phyloP scores from a whole-genome alignment of 495 filamentous ascomycete species.

The Venustampulla echinocandica region DNA sequence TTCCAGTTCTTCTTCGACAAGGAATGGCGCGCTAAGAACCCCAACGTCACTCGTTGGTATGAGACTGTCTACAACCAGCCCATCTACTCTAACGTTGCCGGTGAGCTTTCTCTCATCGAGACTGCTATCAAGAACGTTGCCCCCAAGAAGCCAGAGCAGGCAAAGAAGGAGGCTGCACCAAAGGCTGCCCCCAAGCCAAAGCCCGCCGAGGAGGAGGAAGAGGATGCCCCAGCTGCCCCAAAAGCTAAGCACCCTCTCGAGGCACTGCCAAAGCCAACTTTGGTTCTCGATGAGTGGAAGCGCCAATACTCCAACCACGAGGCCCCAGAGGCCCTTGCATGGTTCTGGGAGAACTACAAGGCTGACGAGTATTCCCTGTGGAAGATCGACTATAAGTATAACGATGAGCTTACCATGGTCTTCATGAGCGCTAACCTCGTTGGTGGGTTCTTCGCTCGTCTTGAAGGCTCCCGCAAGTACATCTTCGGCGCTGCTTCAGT shows the following conservation, averaged over 20 bases:
- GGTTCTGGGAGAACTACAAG: constrained; percentile 96
- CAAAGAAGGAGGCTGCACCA: constrained; percentile 47
- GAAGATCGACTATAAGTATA: constrained; percentile 93
- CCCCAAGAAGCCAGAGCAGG: constrained; percentile 75
- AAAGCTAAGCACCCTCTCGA: constrained; percentile 97
- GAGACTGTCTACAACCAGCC: constrained; percentile 86
- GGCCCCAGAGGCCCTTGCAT: constrained; percentile 78
- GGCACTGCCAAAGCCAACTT: constrained; percentile 66
- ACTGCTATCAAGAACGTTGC: constrained; percentile 75
- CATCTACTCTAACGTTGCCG: constrained; percentile 72
- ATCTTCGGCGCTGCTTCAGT: constrained; percentile 89
- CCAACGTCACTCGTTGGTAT: constrained; percentile 87
- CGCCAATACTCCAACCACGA: constrained; percentile 97
- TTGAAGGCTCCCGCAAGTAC: constrained; percentile 97
- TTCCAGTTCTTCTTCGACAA: constrained; percentile 89
- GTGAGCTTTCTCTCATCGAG: constrained; percentile 68
- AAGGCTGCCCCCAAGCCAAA: constrained; percentile 44
- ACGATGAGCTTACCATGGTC: constrained; percentile 88
- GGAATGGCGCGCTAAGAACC: constrained; percentile 69
- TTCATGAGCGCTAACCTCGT: constrained; percentile 99
- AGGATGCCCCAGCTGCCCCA: constrained; percentile 59
- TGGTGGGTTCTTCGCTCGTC: constrained; percentile 93
- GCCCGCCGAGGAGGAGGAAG: constrained; percentile 55
- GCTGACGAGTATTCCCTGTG: constrained; percentile 92
- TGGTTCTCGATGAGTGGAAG: constrained; percentile 95